Percentiles rank a stretch among this genome's conserved stretches.
Evolutionary conservation across 1,139 yeast species (phyloP).

Genomic region (Schwanniomyces etchellsii): DNA sequence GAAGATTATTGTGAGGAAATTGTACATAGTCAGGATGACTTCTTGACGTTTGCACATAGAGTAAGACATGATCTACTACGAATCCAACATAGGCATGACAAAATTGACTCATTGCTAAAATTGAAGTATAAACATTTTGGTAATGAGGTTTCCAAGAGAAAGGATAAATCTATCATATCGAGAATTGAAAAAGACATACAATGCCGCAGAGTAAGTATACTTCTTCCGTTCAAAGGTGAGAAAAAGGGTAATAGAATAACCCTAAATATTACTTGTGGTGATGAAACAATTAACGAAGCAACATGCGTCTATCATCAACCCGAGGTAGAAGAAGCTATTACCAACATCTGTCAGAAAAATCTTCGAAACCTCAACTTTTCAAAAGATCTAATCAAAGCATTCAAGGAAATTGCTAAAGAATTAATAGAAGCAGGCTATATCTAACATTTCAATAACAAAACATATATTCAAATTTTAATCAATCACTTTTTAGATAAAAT

Average conservation of each 20-base stretch:
- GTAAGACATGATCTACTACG: conserved; percentile 15
- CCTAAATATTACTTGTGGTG: conserved; percentile 10
- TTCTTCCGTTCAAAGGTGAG: conserved; percentile 2
- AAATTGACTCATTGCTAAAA: conserved; percentile 14
- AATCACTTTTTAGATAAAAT: conserved; percentile 4
- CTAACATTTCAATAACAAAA: conserved; percentile 5
- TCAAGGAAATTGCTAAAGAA: conserved; percentile 11
- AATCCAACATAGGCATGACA: conserved; percentile 28
- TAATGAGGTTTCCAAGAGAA: not conserved
- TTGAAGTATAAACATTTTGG: conserved; percentile 10
- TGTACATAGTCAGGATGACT: conserved; percentile 3
- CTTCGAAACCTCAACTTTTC: conserved; percentile 12
- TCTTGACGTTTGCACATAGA: conserved; percentile 10
- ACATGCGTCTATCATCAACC: conserved; percentile 5
- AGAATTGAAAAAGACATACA: conserved; percentile 19
- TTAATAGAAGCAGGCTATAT: conserved; percentile 7
- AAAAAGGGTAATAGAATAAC: conserved; percentile 12
- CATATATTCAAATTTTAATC: conserved; percentile 4
- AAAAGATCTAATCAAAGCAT: conserved; percentile 13
- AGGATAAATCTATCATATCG: conserved; percentile 7
- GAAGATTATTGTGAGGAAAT: conserved; percentile 6
- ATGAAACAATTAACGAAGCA: conserved; percentile 11
- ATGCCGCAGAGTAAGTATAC: conserved; percentile 16
- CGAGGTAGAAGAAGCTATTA: conserved; percentile 4
- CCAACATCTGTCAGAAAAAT: conserved; percentile 12